phyloP scores from a whole-genome alignment of 305 asterid genomes.

The Fraxinus velutina region DNA sequence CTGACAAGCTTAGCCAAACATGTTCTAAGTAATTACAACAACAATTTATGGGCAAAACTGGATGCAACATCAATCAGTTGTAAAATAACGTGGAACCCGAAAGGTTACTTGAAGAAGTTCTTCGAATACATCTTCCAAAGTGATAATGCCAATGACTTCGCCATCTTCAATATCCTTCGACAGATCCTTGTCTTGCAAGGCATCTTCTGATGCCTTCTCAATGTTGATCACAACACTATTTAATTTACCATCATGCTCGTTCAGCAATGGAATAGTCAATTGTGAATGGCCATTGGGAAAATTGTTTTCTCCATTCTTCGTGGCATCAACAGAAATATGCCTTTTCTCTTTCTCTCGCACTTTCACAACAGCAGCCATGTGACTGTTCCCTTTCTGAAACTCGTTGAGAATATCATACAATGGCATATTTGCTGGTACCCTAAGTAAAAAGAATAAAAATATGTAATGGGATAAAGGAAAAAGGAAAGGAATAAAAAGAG shows the following conservation, averaged over 20 bases:
- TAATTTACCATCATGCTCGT: slow-evolving; percentile 37
- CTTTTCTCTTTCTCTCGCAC: slow-evolving; percentile 52
- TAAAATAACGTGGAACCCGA: neutral
- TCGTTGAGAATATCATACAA: slow-evolving; percentile 92
- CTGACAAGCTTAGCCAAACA: neutral
- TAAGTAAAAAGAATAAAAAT: slow-evolving; percentile 26
- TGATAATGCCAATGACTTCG: slow-evolving; percentile 93
- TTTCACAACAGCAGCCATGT: slow-evolving; percentile 98
- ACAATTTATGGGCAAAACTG: neutral
- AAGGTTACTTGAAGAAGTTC: slow-evolving; percentile 83
- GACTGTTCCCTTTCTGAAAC: slow-evolving; percentile 97
- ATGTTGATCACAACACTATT: slow-evolving; percentile 49
- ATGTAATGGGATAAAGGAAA: neutral
- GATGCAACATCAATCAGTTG: neutral
- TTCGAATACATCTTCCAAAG: slow-evolving; percentile 95
- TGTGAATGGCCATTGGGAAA: slow-evolving; percentile 38
- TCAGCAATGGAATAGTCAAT: slow-evolving; percentile 54
- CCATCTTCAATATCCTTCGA: slow-evolving; percentile 69
- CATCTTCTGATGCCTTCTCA: slow-evolving; percentile 37
- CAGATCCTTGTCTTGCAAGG: slow-evolving; percentile 23
- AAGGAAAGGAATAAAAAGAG: neutral
- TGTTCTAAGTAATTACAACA: neutral
- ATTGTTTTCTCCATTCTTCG: slow-evolving; percentile 24
- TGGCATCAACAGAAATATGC: slow-evolving; percentile 27
- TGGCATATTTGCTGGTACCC: slow-evolving; percentile 96